A percentile compares a stretch with the other conserved stretches of the same genome.
phyloP scores from a whole-genome alignment of 1,139 yeast species.

The Torulaspora globosa region DNA sequence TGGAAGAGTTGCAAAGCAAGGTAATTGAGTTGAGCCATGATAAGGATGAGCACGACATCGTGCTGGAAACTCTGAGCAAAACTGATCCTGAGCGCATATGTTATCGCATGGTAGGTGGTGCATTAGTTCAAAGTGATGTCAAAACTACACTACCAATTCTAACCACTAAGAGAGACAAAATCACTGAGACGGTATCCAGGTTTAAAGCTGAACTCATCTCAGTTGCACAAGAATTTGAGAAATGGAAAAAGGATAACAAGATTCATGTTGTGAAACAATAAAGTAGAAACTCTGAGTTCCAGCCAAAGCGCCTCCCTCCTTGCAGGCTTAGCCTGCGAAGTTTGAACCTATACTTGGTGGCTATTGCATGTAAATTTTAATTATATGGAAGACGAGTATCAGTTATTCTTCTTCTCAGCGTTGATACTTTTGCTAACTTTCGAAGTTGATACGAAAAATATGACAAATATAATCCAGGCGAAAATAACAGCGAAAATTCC shows the following conservation, averaged over 20 bases:
- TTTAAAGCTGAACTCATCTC: slow-evolving; percentile 46
- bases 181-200: slow-evolving; percentile 43
- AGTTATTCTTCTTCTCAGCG: slow-evolving; percentile 26
- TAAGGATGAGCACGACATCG: slow-evolving; percentile 51
- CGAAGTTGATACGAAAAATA: slow-evolving; percentile 46
- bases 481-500: slow-evolving; percentile 64
- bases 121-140: slow-evolving; percentile 76
- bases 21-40: slow-evolving; percentile 49
- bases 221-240: slow-evolving; percentile 54
- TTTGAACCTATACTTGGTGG: neutral
- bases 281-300: neutral
- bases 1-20: slow-evolving; percentile 55
- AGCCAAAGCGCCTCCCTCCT: neutral
- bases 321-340: neutral
- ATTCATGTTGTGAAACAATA: slow-evolving; percentile 54
- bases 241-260: slow-evolving; percentile 64
- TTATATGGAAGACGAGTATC: neutral
- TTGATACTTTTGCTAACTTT: slow-evolving; percentile 15
- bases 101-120: slow-evolving; percentile 92
- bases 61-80: slow-evolving; percentile 50
- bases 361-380: slow-evolving; percentile 1
- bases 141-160: slow-evolving; percentile 70
- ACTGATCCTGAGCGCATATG: slow-evolving; percentile 62
- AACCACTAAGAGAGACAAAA: slow-evolving; percentile 51
- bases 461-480: slow-evolving; percentile 73